Percentiles rank a stretch among this genome's conserved stretches.
Evolutionary conservation across 805 yeast genomes (phyloP).

Genomic region (Ogataea dorogensis): DNA sequence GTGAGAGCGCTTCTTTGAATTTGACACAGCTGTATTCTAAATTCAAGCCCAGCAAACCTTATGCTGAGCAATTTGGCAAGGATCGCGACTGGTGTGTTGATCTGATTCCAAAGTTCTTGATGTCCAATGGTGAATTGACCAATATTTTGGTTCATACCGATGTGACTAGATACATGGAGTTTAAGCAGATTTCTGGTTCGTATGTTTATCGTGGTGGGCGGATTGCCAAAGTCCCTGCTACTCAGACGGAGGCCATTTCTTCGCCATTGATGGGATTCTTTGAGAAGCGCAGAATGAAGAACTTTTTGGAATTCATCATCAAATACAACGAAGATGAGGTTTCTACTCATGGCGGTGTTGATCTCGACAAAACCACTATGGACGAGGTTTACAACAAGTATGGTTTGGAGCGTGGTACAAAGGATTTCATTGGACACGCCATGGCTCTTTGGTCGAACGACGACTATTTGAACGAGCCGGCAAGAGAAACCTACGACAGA

Average conservation of each 20-base stretch:
- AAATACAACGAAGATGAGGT: conserved; percentile 74
- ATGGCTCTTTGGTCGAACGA: conserved; percentile 98
- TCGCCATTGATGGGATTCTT: conserved; percentile 94
- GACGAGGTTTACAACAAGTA: conserved; percentile 85
- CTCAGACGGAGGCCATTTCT: conserved; percentile 83
- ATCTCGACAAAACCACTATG: conserved; percentile 86
- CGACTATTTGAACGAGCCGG: conserved; percentile 82
- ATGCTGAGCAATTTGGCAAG: conserved; percentile 73
- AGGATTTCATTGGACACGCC: conserved; percentile 96
- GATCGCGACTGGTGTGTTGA: conserved; percentile 98
- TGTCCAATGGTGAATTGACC: conserved; percentile 97
- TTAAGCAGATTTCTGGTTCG: conserved; percentile 94
- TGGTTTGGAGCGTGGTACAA: conserved; percentile 89
- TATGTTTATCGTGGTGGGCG: conserved; percentile 88
- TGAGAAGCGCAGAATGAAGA: conserved; percentile 93
- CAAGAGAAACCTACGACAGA: conserved; percentile 87
- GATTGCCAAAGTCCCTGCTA: conserved; percentile 93
- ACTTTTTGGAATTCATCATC: conserved; percentile 84
- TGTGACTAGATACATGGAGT: conserved; percentile 93
- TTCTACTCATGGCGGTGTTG: conserved; percentile 80
- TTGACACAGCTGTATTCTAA: conserved; percentile 71
- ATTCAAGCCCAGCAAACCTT: conserved; percentile 78
- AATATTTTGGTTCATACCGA: conserved; percentile 93
- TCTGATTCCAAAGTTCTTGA: conserved; percentile 90
- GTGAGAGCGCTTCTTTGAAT: conserved; percentile 82